Evolutionary conservation across 1,284 basidiomycete species (phyloP).

Genomic region (Rhodotorula glutinis): DNA sequence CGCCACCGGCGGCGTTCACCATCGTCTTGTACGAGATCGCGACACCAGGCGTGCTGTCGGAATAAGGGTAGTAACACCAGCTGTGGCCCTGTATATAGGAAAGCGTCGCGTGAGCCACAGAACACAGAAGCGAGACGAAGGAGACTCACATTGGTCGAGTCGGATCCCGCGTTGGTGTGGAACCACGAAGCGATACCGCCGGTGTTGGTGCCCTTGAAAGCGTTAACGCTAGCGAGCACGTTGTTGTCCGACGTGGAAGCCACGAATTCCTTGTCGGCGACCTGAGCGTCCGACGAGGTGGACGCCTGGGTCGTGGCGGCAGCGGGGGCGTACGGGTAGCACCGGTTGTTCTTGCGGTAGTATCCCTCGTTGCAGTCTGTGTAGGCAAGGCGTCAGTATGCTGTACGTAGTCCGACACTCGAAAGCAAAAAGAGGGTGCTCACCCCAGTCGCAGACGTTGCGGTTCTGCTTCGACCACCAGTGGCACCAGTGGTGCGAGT

Average conservation of each 20-base stretch:
- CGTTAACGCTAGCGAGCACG: neutral
- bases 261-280: neutral
- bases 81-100: no score
- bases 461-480: slow-evolving; percentile 1
- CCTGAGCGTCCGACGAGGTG: neutral
- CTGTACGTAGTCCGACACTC: no score
- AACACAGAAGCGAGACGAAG: no score
- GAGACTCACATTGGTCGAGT: slow-evolving; percentile 30
- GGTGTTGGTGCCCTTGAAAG: slow-evolving; percentile 22
- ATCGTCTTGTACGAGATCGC: slow-evolving; percentile 32
- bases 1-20: slow-evolving; percentile 27
- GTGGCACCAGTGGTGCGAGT: slow-evolving; percentile 14
- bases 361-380: slow-evolving; percentile 10
- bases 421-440: neutral
- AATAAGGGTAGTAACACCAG: slow-evolving; percentile 30
- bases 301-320: neutral
- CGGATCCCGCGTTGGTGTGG: slow-evolving; percentile 13
- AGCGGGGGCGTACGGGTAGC: neutral
- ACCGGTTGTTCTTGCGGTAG: slow-evolving; percentile 2
- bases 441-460: slow-evolving; percentile 14
- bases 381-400: no score
- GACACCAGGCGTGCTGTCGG: slow-evolving; percentile 27
- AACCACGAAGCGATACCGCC: slow-evolving; percentile 27
- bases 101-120: no score
- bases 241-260: neutral